These are phyloP conservation scores for Dactylellina drechsleri DNA, from an alignment of 2,329 filamentous ascomycete species.

Conservation along the genomic window DNA sequence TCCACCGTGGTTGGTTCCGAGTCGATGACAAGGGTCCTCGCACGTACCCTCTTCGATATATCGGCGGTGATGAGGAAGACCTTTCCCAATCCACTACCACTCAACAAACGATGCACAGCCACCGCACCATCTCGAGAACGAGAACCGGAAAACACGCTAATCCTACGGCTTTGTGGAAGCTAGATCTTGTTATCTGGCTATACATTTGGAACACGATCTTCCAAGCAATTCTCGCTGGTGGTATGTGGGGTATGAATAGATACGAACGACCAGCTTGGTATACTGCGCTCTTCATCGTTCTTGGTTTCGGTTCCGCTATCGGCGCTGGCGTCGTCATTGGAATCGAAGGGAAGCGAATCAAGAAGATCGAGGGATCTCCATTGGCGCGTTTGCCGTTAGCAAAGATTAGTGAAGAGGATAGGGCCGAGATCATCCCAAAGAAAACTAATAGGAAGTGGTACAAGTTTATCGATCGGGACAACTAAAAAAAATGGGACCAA, in stretches of 20 bases:
- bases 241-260: constrained; percentile 85
- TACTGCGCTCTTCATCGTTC: constrained; percentile 79
- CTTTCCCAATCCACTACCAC: constrained; percentile 61
- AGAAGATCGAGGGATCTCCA: constrained; percentile 72
- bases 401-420: constrained; percentile 46
- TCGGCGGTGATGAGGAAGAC: constrained; percentile 64
- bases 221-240: constrained; percentile 76
- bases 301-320: constrained; percentile 76
- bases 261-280: constrained; percentile 80
- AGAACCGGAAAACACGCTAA: constrained; percentile 73
- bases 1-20: constrained; percentile 80
- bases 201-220: constrained; percentile 83
- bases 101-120: constrained; percentile 71
- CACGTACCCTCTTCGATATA: constrained; percentile 55
- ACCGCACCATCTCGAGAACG: constrained; percentile 57
- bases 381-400: constrained; percentile 33
- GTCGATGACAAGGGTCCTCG: constrained; percentile 70
- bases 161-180: constrained; percentile 79
- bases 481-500: constrained; percentile 8
- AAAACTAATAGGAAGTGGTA: constrained; percentile 36
- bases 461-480: constrained; percentile 51
- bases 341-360: constrained; percentile 76
- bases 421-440: constrained; percentile 37
- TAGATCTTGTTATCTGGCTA: constrained; percentile 81
- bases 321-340: constrained; percentile 76